These are phyloP conservation scores for Epichloe amarillans DNA, from an alignment of 2,329 filamentous ascomycete genomes.

Conservation along the genomic window DNA sequence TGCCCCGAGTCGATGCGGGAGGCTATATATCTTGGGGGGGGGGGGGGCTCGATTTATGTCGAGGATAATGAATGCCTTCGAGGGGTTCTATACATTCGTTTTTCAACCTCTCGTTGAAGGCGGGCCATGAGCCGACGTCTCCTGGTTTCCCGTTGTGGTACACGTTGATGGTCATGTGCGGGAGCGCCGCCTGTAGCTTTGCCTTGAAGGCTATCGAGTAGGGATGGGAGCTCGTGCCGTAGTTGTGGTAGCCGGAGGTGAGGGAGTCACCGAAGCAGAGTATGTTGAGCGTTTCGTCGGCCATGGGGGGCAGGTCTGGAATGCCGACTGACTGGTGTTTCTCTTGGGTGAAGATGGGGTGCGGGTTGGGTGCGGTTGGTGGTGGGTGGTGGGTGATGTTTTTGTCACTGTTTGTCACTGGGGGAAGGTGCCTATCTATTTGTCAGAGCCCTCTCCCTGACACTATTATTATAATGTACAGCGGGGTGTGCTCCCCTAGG, in stretches of 20 bases:
- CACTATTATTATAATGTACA: too few relatives aligned
- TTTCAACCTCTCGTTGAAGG: slow-evolving; percentile 19
- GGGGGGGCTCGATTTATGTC: neutral
- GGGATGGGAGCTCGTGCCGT: slow-evolving; percentile 32
- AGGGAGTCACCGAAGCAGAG: slow-evolving; percentile 55
- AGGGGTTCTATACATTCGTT: slow-evolving; percentile 18
- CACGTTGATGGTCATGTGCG: slow-evolving; percentile 28
- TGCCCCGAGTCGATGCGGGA: too few relatives aligned
- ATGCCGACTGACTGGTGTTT: too few relatives aligned
- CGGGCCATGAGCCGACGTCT: slow-evolving; percentile 29
- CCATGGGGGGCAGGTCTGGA: neutral
- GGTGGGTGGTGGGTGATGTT: too few relatives aligned
- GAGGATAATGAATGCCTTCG: neutral
- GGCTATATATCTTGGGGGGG: neutral
- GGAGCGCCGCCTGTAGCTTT: slow-evolving; percentile 32
- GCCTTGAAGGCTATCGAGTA: slow-evolving; percentile 37
- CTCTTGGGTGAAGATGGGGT: too few relatives aligned
- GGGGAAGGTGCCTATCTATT: too few relatives aligned
- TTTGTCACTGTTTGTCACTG: too few relatives aligned
- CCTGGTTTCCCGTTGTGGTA: slow-evolving; percentile 37
- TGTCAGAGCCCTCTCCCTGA: too few relatives aligned
- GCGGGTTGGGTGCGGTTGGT: too few relatives aligned
- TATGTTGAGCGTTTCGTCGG: slow-evolving; percentile 29
- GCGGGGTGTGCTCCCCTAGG: too few relatives aligned
- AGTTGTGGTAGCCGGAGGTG: slow-evolving; percentile 39